Conservation (phyloP, 495 filamentous ascomycete genomes). For the Neurospora sp. region DNA sequence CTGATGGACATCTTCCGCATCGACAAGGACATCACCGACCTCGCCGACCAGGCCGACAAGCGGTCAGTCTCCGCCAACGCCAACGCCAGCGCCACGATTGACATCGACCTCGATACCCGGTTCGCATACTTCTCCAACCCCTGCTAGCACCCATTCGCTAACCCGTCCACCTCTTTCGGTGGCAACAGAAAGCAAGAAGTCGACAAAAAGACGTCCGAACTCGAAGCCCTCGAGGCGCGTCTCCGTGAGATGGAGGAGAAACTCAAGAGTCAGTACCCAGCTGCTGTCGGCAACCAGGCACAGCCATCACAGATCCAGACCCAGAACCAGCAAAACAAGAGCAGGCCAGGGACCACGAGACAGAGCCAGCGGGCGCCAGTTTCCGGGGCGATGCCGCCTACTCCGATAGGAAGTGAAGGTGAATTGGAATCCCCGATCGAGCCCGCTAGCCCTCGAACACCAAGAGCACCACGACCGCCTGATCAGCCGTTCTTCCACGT, state of each 20-base stretch:
- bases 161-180: background rate
- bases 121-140: background rate
- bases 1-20: slow-evolving; percentile 84
- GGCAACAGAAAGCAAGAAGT: slow-evolving; percentile 56
- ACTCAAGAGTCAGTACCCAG: slow-evolving; percentile 40
- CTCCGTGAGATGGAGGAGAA: slow-evolving; percentile 78
- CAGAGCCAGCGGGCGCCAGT: slow-evolving; percentile 31
- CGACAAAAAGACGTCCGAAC: slow-evolving; percentile 62
- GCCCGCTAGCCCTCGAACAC: slow-evolving; percentile 5
- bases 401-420: slow-evolving; percentile 50
- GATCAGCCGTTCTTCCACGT: background rate
- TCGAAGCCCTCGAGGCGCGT: slow-evolving; percentile 73
- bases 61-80: slow-evolving; percentile 51
- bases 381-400: slow-evolving; percentile 43
- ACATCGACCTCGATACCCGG: background rate
- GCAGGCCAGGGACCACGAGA: slow-evolving; percentile 33
- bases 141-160: slow-evolving; percentile 6
- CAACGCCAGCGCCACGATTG: background rate
- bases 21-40: slow-evolving; percentile 65
- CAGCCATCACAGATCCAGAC: background rate
- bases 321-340: slow-evolving; percentile 18
- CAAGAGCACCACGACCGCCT: background rate
- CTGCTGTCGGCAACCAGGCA: slow-evolving; percentile 2
- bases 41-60: slow-evolving; percentile 68
- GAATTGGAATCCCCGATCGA: slow-evolving; percentile 29